These are phyloP conservation scores for Spathaspora sp. DNA, from an alignment of 1,139 yeast genomes.

Conservation along the genomic window DNA sequence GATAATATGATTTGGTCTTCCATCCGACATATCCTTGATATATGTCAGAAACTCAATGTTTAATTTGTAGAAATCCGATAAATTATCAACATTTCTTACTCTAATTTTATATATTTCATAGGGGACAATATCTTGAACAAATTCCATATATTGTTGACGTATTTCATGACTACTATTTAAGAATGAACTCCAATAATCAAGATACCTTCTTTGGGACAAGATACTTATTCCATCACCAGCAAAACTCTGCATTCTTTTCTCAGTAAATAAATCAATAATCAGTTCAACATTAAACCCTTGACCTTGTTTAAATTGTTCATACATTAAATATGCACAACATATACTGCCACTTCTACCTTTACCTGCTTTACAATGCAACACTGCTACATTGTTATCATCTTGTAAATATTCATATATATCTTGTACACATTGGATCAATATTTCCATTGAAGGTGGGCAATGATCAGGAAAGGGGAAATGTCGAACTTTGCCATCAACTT, in stretches of 20 bases:
- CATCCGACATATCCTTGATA: neutral
- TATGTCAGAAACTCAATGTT: slow-evolving; percentile 6
- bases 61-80: slow-evolving; percentile 1
- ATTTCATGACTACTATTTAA: slow-evolving; percentile 12
- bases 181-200: slow-evolving; percentile 55
- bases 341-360: slow-evolving; percentile 88
- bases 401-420: slow-evolving; percentile 47
- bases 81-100: neutral
- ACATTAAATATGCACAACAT: slow-evolving; percentile 69
- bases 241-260: slow-evolving; percentile 55
- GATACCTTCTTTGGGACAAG: slow-evolving; percentile 63
- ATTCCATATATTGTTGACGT: slow-evolving; percentile 2
- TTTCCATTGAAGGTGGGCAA: slow-evolving; percentile 64
- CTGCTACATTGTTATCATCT: slow-evolving; percentile 48
- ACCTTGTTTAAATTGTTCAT: slow-evolving; percentile 23
- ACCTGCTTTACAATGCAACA: slow-evolving; percentile 88
- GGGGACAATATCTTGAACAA: neutral
- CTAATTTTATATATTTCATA: slow-evolving; percentile 3
- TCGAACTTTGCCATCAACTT: slow-evolving; percentile 28
- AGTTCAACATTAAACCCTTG: slow-evolving; percentile 28
- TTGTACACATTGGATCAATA: slow-evolving; percentile 43
- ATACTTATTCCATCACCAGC: slow-evolving; percentile 73
- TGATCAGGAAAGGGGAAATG: slow-evolving; percentile 74
- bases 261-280: slow-evolving; percentile 55
- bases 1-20: slow-evolving; percentile 1